Conservation (phyloP, 441 rosid species). For the Adansonia grandidieri region DNA sequence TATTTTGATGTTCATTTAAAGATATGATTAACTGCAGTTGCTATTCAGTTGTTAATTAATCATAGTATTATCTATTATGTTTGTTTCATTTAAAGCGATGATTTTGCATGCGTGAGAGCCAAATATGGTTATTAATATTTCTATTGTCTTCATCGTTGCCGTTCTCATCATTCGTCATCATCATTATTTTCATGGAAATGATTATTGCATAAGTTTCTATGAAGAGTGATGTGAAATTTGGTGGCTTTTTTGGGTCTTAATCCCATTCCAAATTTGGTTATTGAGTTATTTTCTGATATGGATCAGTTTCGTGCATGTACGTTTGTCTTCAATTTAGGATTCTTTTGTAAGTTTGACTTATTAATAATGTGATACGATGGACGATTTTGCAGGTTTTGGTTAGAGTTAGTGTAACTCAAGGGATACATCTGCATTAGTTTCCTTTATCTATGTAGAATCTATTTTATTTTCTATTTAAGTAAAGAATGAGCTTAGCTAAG, state of each 20-base stretch:
- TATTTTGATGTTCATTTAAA: neutral
- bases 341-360: conserved; percentile 34
- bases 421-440: neutral
- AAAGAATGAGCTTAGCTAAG: conserved; percentile 85
- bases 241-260: conserved; percentile 14
- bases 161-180: neutral
- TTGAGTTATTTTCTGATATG: conserved; percentile 20
- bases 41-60: neutral
- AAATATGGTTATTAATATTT: neutral
- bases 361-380: conserved; percentile 22
- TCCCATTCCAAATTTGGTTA: conserved; percentile 25
- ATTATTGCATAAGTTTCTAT: neutral
- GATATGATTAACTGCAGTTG: neutral
- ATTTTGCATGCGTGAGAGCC: neutral
- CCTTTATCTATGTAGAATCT: conserved; percentile 34
- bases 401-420: conserved; percentile 37
- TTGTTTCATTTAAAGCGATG: neutral
- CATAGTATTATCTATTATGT: neutral
- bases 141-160: neutral
- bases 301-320: conserved; percentile 23
- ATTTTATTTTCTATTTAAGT: conserved; percentile 31
- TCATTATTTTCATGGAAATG: conserved; percentile 10
- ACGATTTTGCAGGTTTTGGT: conserved; percentile 72
- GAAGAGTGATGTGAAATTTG: neutral
- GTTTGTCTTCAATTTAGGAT: conserved; percentile 17